Evolutionary conservation across 345 rosid genomes (phyloP).

Genomic region (Kandelia obovata): DNA sequence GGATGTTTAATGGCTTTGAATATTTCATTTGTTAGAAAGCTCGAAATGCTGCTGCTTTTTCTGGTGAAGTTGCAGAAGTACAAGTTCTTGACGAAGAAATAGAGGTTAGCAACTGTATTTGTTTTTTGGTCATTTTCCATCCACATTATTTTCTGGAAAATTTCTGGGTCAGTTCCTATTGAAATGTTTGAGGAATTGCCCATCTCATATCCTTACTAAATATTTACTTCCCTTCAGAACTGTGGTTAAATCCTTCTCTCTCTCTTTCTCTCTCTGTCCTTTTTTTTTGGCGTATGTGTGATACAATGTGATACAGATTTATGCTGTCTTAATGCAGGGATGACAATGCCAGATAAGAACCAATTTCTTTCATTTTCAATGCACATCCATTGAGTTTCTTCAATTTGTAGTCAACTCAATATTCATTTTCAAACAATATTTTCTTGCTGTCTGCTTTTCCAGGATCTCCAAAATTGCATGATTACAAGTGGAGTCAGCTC

Average conservation of each 20-base stretch:
- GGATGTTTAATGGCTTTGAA: slow-evolving; percentile 24
- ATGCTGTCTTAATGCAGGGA: no score
- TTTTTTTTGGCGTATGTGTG: neutral
- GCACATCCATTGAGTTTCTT: neutral
- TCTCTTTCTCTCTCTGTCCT: neutral
- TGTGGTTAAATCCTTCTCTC: neutral
- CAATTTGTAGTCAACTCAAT: neutral
- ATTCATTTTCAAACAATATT: neutral
- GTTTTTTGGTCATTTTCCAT: slow-evolving; percentile 1
- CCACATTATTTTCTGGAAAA: neutral
- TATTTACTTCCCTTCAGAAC: neutral
- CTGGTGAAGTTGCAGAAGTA: slow-evolving; percentile 34
- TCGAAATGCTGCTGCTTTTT: slow-evolving; percentile 34
- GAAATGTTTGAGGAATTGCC: neutral
- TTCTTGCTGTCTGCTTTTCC: slow-evolving; percentile 22
- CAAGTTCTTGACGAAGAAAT: slow-evolving; percentile 53
- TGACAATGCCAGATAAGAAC: neutral
- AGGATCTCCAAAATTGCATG: slow-evolving; percentile 47
- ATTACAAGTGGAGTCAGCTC: slow-evolving; percentile 28
- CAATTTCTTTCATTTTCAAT: neutral
- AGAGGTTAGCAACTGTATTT: slow-evolving; percentile 47
- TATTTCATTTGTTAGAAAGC: slow-evolving; percentile 48
- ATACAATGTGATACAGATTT: no score
- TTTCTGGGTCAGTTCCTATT: neutral
- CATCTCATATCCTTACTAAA: no score